Evolutionary conservation across 768 basidiomycete genomes (phyloP).

Genomic region (Mycena crocata): DNA sequence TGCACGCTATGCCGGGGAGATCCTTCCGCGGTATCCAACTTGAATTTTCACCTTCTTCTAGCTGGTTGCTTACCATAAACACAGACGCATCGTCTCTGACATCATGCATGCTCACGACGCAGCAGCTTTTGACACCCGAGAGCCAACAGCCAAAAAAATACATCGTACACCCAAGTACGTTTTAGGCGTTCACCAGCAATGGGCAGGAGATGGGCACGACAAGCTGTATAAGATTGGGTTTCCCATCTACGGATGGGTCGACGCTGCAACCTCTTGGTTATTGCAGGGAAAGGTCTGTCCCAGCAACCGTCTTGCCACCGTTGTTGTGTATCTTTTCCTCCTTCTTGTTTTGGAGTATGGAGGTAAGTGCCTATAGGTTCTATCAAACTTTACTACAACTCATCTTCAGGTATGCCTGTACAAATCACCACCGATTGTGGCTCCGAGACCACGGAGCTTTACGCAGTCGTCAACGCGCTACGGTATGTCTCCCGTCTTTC

Average conservation of each 20-base stretch:
- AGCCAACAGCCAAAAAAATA: conserved; percentile 37
- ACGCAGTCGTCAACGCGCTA: conserved; percentile 42
- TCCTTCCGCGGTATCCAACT: no score
- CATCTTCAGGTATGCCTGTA: conserved; percentile 34
- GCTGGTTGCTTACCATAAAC: no score
- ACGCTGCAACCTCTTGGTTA: conserved; percentile 34
- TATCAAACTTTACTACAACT: neutral
- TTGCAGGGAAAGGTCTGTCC: conserved; percentile 42
- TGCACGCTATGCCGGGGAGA: no score
- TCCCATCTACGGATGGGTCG: conserved; percentile 30
- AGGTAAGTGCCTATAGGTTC: conserved; percentile 28
- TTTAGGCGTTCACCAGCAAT: conserved; percentile 43
- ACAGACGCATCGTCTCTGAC: neutral
- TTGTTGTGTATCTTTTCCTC: conserved; percentile 41
- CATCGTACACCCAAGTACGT: conserved; percentile 28
- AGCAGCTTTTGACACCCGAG: conserved; percentile 12
- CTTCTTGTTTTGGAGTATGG: conserved; percentile 32
- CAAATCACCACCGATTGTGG: conserved; percentile 47
- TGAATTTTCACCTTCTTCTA: no score
- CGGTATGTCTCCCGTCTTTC: conserved; percentile 30
- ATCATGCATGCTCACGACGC: conserved; percentile 24
- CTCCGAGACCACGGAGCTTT: conserved; percentile 41
- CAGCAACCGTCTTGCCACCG: conserved; percentile 37
- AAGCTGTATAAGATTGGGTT: conserved; percentile 46
- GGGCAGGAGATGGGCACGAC: conserved; percentile 49